Evolutionary conservation across 768 basidiomycete species (phyloP).

Genomic region (Calocera viscosa): DNA sequence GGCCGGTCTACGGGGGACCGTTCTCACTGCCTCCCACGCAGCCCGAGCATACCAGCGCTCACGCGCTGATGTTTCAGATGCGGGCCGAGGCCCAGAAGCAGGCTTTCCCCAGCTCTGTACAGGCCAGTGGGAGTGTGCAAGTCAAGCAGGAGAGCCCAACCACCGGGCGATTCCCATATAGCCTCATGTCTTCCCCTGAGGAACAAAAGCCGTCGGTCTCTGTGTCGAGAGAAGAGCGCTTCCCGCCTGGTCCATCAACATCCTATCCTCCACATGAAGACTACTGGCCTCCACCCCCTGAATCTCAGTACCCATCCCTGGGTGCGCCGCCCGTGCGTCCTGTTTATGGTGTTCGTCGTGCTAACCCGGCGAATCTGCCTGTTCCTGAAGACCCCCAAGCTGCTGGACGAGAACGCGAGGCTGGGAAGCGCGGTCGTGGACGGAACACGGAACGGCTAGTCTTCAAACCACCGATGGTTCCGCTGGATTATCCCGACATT

Average conservation of each 20-base stretch:
- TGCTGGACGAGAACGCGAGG: background rate
- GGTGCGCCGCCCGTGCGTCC: background rate
- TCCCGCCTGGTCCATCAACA: too few species aligned
- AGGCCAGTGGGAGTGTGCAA: background rate
- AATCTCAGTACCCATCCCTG: background rate
- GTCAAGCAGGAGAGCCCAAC: constrained; percentile 3
- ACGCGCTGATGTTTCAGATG: background rate
- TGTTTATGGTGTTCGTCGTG: background rate
- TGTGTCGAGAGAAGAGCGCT: background rate
- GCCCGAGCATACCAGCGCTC: background rate
- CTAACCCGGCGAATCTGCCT: background rate
- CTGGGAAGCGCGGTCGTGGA: background rate
- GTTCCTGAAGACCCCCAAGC: background rate
- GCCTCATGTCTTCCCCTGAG: background rate
- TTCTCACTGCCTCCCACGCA: constrained; percentile 5
- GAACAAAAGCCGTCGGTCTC: background rate
- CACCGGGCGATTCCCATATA: background rate
- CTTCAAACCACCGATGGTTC: background rate
- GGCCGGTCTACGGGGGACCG: background rate
- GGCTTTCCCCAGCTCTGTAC: background rate
- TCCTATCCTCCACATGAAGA: background rate
- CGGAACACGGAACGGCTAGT: background rate
- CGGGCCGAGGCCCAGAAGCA: background rate
- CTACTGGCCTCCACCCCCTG: background rate
- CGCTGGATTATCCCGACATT: background rate